Base-by-base conservation (phyloP, 805 yeast genomes). In the Myxozyma melibiosi region DNA sequence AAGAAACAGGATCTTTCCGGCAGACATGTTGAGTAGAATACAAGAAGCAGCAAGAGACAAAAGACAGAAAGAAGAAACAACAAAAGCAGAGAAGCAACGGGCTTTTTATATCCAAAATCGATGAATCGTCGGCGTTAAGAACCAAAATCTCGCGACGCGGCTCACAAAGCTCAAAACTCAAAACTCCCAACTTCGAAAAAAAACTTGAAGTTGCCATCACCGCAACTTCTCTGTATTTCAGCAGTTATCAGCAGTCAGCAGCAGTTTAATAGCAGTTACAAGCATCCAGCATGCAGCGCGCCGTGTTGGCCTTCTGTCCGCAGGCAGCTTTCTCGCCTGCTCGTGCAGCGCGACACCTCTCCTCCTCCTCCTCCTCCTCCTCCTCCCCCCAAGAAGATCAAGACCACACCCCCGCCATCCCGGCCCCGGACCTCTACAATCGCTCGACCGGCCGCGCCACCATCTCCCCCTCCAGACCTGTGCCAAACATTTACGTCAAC, bases 1-100 rank as follows among this genome's bases (percentile, higher is more conserved):
- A 18, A 51, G 48, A 40, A 31, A 51, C 27, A 56, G 39, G 20
- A 56, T 51, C 34, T 58, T 58, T 13, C 53, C 53, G 8, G 53
- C 53, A 8, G 53, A 49, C 53, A 49, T 49, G 7, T 5, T 2
- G 14, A 6, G 14, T 5, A 24, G 31, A 6, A 16, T 24, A 41
- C n/a, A 41, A 4, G 3, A 14, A 8, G 11, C 14, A 22, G 14
- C 9, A 14, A 20, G 31, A 22, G 24, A 40, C 16, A 24, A 40
- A 14, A 33, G 37, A 14, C n/a, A 33, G n/a, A 33, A 14, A 33
- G n/a, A 33, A 14, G n/a, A 2, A 33, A 33, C n/a, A 14, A 33
- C 2, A 3, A 3, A 14, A 35, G 6, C 16, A 35, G 16, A 14
- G 27, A n/a, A 11, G n/a, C n/a, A n/a, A n/a, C n/a, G n/a, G n/a